Base-by-base conservation (phyloP, 129 eudicot genomes). In the Chrysanthemum lavandulifolium region DNA sequence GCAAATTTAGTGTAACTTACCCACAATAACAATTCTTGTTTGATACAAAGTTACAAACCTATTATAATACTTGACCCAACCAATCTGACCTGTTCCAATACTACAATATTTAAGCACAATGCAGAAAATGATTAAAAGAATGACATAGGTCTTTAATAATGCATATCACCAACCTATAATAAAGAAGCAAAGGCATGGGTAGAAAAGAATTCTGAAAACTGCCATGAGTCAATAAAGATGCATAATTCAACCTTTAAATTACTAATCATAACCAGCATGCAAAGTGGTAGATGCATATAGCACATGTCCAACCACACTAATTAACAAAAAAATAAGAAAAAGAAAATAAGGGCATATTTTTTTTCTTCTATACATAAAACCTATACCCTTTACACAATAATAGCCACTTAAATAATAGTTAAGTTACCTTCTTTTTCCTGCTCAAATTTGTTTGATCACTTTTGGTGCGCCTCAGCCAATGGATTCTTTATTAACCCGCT, bases 401-500 rank as follows among this genome's bases (percentile, higher is more conserved):
- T 56, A 62, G 59, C 66, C 31, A 52, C 67, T 72, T 59, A 57
- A 36, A 16, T 56, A 63, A 14, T 23, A 15, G 13, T 4, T 2
- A 53, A 62, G 49, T 43, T 31, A 29, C 68, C 40, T 12, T 27
- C 49, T 65, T 69, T 9, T 3, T 5, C 12, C 10, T 14, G 52
- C 10, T 10, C 61, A 3, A 13, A 54, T 40, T 27, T 60, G 51
- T 14, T 11, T 56, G 47, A 47, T 67, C 65, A 68, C 18, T 23
- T 75, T 14, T 75, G 74, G 16, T 63, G 82, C 48, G 75, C 78
- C 65, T 83, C 87, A 68, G 98, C 96, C 82, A 92, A 78, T 18
- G 96, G 98, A 71, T 92, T 92, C 74, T 84, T 81, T 49, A 85
- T 85, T 51, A 89, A 61, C 67, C 89, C 96, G 36, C 84, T 79